Evolutionary conservation across 179 eudicot genomes (phyloP).

Genomic region (Nepenthes alata): DNA sequence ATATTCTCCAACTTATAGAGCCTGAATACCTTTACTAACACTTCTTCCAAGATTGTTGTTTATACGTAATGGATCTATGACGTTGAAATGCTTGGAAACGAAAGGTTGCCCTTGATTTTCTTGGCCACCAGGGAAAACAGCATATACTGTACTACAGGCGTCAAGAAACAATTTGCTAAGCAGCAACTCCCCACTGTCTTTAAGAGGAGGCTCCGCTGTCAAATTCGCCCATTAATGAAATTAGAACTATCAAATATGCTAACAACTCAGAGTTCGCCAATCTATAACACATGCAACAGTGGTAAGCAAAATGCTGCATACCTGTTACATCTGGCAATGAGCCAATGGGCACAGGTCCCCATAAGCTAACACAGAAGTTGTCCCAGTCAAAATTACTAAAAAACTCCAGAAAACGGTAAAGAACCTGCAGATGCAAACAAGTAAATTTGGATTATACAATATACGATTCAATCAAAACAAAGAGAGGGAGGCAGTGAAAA

Average conservation of each 20-base stretch:
- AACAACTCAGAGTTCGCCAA: too few species aligned
- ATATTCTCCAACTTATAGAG: background rate
- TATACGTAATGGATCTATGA: conserved; percentile 83
- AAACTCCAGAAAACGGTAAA: conserved; percentile 84
- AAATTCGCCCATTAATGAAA: conserved; percentile 8
- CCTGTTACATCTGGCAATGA: conserved; percentile 80
- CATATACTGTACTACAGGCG: conserved; percentile 68
- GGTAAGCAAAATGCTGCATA: conserved; percentile 8
- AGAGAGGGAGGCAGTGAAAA: background rate
- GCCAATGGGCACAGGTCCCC: conserved; percentile 82
- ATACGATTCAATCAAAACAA: background rate
- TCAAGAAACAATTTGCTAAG: conserved; percentile 70
- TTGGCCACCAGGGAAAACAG: conserved; percentile 60
- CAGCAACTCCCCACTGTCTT: conserved; percentile 59
- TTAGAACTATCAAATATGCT: background rate
- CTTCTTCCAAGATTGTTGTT: conserved; percentile 95
- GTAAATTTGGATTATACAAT: conserved; percentile 7
- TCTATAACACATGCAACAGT: too few species aligned
- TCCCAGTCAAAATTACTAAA: conserved; percentile 97
- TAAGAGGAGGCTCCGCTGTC: conserved; percentile 82
- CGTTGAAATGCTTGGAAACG: conserved; percentile 72
- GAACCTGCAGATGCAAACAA: conserved; percentile 42
- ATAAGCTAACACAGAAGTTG: conserved; percentile 73
- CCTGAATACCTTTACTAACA: conserved; percentile 74
- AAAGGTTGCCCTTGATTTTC: conserved; percentile 85